Evolutionary conservation across 23 red algal species (phyloP).

Genomic region (Gracilaria gracilis): DNA sequence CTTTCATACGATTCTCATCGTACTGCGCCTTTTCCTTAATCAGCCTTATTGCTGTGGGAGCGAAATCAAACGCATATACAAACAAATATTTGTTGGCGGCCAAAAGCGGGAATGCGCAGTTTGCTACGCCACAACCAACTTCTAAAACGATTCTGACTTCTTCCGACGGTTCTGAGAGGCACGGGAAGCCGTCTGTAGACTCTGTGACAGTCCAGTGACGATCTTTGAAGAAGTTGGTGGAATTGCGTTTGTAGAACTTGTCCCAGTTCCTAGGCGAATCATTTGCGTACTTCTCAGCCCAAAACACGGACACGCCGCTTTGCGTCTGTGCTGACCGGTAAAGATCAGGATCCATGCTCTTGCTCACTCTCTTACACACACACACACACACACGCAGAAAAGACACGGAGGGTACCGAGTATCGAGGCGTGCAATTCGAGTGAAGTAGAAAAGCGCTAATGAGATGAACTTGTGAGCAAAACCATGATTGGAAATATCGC

Average conservation of each 20-base stretch:
- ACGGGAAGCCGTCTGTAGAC: conserved; percentile 71
- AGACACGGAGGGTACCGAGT: too few relatives aligned
- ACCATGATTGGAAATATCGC: too few relatives aligned
- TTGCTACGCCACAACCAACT: conserved; percentile 88
- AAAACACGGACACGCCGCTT: conserved; percentile 58
- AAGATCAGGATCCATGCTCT: conserved; percentile 16
- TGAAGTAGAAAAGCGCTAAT: too few relatives aligned
- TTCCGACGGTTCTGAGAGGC: conserved; percentile 12
- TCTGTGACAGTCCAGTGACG: conserved; percentile 68
- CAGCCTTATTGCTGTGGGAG: conserved; percentile 64
- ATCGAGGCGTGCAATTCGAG: too few relatives aligned
- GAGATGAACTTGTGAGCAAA: too few relatives aligned
- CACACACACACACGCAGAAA: too few relatives aligned
- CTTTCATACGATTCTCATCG: conserved; percentile 68
- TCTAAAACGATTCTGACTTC: conserved; percentile 43
- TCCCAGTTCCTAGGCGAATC: conserved; percentile 85
- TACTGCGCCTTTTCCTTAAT: conserved; percentile 41
- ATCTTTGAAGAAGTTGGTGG: conserved; percentile 75
- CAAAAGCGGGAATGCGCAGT: conserved; percentile 81
- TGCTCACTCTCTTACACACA: neutral
- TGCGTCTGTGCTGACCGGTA: conserved; percentile 31
- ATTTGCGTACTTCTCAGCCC: conserved; percentile 48
- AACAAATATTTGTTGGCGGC: conserved; percentile 51
- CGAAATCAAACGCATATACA: conserved; percentile 88
- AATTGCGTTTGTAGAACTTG: conserved; percentile 83